A percentile compares a stretch with the other conserved stretches of the same genome.
Evolutionary conservation across 768 basidiomycete species (phyloP).

Genomic region (Termitomyces sp.): DNA sequence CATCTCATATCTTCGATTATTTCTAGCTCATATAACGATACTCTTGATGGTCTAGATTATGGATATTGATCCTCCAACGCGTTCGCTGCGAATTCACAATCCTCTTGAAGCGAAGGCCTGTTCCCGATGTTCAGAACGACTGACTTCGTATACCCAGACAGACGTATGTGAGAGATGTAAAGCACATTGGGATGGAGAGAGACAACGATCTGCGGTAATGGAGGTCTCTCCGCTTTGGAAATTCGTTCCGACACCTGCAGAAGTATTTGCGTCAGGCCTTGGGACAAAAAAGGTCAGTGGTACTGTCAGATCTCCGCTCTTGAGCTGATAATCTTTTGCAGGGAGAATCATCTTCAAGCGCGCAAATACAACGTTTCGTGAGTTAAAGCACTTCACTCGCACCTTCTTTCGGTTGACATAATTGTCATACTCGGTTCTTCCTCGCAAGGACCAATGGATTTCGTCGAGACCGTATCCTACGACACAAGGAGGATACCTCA

Average conservation of each 20-base stretch:
- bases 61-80: slow-evolving; percentile 1
- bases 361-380: background rate
- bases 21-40: background rate
- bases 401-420: background rate
- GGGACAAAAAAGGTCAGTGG: background rate
- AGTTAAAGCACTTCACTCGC: background rate
- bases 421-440: background rate
- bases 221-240: background rate
- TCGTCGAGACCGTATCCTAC: background rate
- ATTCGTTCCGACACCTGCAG: background rate
- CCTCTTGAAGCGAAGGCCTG: background rate
- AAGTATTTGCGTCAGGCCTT: background rate
- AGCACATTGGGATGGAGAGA: background rate
- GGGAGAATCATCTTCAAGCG: background rate
- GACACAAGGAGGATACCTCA: background rate
- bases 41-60: slow-evolving; percentile 7
- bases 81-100: no score
- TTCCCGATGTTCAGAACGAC: background rate
- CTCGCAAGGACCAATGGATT: background rate
- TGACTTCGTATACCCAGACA: background rate
- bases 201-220: background rate
- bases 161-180: slow-evolving; percentile 5
- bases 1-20: no score
- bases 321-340: background rate
- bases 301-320: background rate